A percentile compares a stretch with the other conserved stretches of the same genome.
Conservation (phyloP, 768 basidiomycete species). For the Suillus decipiens region DNA sequence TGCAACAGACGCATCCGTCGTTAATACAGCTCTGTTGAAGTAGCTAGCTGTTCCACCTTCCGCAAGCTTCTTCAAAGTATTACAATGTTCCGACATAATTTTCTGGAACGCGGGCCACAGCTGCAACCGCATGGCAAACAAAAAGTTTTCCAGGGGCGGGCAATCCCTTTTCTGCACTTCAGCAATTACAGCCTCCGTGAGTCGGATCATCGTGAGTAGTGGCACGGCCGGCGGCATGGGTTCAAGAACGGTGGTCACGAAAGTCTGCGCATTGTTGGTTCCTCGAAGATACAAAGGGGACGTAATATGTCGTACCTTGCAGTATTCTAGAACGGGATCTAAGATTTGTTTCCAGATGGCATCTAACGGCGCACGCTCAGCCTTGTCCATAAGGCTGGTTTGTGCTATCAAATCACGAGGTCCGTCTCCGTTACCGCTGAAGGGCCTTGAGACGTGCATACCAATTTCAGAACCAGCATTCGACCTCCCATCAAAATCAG, state of each 20-base stretch:
- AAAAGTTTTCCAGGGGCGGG: constrained; percentile 76
- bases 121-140: constrained; percentile 77
- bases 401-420: constrained; percentile 21
- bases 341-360: constrained; percentile 89
- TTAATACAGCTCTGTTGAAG: constrained; percentile 58
- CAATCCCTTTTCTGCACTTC: constrained; percentile 80
- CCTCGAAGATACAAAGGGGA: not conserved
- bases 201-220: constrained; percentile 87
- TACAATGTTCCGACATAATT: constrained; percentile 80
- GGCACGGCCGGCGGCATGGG: constrained; percentile 74
- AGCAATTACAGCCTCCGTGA: constrained; percentile 78
- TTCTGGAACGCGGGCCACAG: constrained; percentile 97
- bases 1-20: constrained; percentile 70
- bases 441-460: constrained; percentile 29
- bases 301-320: constrained; percentile 51
- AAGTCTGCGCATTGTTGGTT: constrained; percentile 46
- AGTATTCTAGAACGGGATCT: constrained; percentile 88
- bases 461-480: constrained; percentile 54
- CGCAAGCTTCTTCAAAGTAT: constrained; percentile 78
- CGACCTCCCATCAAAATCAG: constrained; percentile 43
- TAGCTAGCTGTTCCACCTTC: constrained; percentile 68
- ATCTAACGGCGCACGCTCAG: constrained; percentile 60
- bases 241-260: constrained; percentile 67
- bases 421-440: constrained; percentile 24
- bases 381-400: constrained; percentile 47